phyloP scores from a whole-genome alignment of 2,329 filamentous ascomycete genomes.

The Hymenoscyphus infarciens region DNA sequence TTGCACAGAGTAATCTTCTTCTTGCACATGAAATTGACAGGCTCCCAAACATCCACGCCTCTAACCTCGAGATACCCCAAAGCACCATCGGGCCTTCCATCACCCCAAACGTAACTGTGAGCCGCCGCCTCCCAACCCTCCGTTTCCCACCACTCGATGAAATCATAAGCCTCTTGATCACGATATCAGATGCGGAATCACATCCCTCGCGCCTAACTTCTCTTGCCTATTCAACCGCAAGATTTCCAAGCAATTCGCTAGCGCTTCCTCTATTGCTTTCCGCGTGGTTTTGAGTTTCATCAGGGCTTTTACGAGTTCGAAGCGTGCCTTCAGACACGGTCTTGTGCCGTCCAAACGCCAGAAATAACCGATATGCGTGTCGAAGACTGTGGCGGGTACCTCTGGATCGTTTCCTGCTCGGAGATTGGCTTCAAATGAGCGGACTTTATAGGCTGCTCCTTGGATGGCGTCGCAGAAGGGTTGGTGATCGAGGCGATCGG shows the following conservation, averaged over 20 bases:
- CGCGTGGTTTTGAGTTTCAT: slow-evolving; percentile 32
- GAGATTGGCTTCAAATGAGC: too few relatives aligned
- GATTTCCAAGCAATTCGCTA: slow-evolving; percentile 43
- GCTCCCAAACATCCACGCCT: not conserved
- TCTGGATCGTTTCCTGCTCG: too few relatives aligned
- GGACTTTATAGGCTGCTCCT: too few relatives aligned
- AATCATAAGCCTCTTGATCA: slow-evolving; percentile 49
- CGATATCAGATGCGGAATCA: slow-evolving; percentile 41
- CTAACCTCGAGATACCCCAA: not conserved
- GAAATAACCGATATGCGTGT: slow-evolving; percentile 40
- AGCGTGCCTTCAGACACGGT: slow-evolving; percentile 43
- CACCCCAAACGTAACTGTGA: slow-evolving; percentile 37
- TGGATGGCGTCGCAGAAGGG: slow-evolving; percentile 37
- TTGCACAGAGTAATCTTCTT: too few relatives aligned
- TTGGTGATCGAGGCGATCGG: slow-evolving; percentile 40
- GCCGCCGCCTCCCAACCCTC: slow-evolving; percentile 15
- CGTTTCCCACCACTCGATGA: slow-evolving; percentile 45
- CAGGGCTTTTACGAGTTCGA: slow-evolving; percentile 35
- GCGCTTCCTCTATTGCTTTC: slow-evolving; percentile 37
- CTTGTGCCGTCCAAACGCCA: slow-evolving; percentile 41
- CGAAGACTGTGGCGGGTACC: slow-evolving; percentile 37
- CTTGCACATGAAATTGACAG: not conserved
- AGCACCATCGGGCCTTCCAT: slow-evolving; percentile 18
- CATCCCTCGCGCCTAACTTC: slow-evolving; percentile 41
- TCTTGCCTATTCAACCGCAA: slow-evolving; percentile 44